A percentile compares a stretch with the other conserved stretches of the same genome.
Conservation (phyloP, 352 stramenopile genomes). For the Phytophthora tubulina region DNA sequence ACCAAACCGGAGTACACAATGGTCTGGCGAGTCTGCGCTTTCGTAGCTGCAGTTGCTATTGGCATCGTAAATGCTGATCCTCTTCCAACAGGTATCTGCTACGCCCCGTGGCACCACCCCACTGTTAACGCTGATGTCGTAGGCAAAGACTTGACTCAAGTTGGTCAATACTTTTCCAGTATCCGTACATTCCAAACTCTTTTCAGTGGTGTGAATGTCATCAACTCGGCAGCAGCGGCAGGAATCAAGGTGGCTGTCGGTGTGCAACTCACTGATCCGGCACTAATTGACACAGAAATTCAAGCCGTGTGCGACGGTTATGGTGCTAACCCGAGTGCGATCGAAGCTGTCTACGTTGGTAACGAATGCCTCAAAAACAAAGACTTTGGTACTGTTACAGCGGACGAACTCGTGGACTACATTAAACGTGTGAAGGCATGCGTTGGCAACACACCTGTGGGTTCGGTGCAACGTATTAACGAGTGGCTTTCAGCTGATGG, state of each 20-base stretch:
- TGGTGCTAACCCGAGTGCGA: constrained; percentile 38
- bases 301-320: constrained; percentile 69
- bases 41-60: constrained; percentile 26
- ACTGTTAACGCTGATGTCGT: constrained; percentile 49
- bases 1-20: constrained; percentile 23
- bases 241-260: constrained; percentile 75
- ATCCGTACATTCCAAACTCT: constrained; percentile 79
- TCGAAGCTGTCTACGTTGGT: constrained; percentile 80
- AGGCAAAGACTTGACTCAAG: constrained; percentile 50
- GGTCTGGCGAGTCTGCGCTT: constrained; percentile 31
- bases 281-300: constrained; percentile 61
- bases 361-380: constrained; percentile 83
- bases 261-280: constrained; percentile 66
- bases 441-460: constrained; percentile 56
- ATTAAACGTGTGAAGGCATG: constrained; percentile 68
- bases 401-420: constrained; percentile 52
- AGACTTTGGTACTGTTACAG: constrained; percentile 51
- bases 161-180: constrained; percentile 60
- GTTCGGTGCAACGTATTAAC: constrained; percentile 82
- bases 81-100: constrained; percentile 41
- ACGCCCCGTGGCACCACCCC: constrained; percentile 51
- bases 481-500: constrained; percentile 61
- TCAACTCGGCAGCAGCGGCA: constrained; percentile 53
- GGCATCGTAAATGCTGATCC: constrained; percentile 22
- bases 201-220: constrained; percentile 69